Conservation (phyloP, 2,329 filamentous ascomycete genomes). For the Epichloe amarillans region DNA sequence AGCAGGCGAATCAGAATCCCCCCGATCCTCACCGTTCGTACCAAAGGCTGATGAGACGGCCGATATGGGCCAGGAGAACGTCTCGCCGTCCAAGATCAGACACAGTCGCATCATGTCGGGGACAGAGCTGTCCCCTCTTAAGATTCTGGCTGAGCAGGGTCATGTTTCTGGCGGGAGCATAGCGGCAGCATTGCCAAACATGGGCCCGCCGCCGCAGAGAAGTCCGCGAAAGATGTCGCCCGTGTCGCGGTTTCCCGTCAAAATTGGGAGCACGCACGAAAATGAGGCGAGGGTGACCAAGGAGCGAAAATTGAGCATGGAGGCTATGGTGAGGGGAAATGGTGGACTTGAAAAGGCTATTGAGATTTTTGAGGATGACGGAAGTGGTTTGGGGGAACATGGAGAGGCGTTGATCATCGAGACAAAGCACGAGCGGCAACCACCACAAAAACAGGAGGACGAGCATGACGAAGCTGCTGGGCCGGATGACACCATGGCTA, state of each 20-base stretch:
- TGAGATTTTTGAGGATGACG: slow-evolving; percentile 47
- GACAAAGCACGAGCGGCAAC: slow-evolving; percentile 14
- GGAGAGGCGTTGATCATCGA: slow-evolving; percentile 15
- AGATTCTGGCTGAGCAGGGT: slow-evolving; percentile 33
- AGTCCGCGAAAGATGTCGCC: slow-evolving; percentile 37
- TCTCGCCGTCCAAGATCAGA: slow-evolving; percentile 32
- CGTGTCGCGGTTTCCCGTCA: slow-evolving; percentile 49
- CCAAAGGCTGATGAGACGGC: slow-evolving; percentile 19
- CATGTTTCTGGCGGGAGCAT: slow-evolving; percentile 10
- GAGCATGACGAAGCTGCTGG: slow-evolving; percentile 31
- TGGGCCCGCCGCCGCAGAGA: slow-evolving; percentile 14
- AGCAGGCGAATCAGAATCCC: not conserved
- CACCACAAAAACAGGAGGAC: slow-evolving; percentile 5
- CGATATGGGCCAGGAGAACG: slow-evolving; percentile 30
- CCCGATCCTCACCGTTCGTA: slow-evolving; percentile 16
- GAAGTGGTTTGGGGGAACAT: slow-evolving; percentile 16
- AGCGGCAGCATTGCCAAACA: slow-evolving; percentile 1
- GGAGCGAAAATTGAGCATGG: slow-evolving; percentile 32
- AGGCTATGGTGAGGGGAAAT: slow-evolving; percentile 41
- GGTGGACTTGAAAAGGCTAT: slow-evolving; percentile 45
- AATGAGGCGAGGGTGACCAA: slow-evolving; percentile 11
- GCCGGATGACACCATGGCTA: slow-evolving; percentile 61
- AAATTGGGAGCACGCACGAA: slow-evolving; percentile 27
- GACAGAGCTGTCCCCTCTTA: slow-evolving; percentile 42
- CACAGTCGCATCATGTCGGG: slow-evolving; percentile 45